Evolutionary conservation across 2,329 filamentous ascomycete species (phyloP), one percentile per base, ranked within the genome.

Genomic region (Ceratocystis lukuohia): DNA sequence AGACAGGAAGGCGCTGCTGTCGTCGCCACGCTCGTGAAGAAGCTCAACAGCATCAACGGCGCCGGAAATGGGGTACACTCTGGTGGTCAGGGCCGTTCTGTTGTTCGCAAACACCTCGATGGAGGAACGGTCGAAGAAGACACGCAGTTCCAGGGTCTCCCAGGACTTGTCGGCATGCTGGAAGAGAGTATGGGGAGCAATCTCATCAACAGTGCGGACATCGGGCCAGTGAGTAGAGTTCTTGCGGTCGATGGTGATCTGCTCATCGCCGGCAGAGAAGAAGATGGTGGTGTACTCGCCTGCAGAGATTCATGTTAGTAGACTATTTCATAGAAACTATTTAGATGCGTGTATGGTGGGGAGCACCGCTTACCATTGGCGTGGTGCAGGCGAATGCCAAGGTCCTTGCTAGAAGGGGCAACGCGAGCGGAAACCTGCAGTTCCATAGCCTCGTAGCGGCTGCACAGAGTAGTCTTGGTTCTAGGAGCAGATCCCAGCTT

Each of bases 71-170:
- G 70, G 70, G 61, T 71, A 71, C 25, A 71, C 68, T 10, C 70
- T 67, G 20, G 68, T 70, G 10, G 70, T 71, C 17, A 71, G 65
- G 17, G 70, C 70, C 25, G 70, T 71, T 20, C 70, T 67, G 30
- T 70, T 68, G 48, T 71, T 71, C 28, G 69, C 70, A 30, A 67
- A 71, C 7, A 71, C 17, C 41, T 71, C 70, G n/a, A 71, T 65
- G 15, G 70, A 56, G 10, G 70, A 71, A 20, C 67, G 69, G 63
- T 71, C 70, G n/a, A 70, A 69, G 53, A 71, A 70, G 15, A 71
- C 50, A 5, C 68, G 64, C 5, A 71, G 12, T 3, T 67, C 46
- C 7, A 71, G 70, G 28, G 70, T 67, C 65, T 71, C 70, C 17
- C 70, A 69, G 5, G 67, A 37, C 46, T 44, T 48, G 44, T 65